Base-by-base conservation (phyloP, 495 filamentous ascomycete genomes). In the Aspergillus ostianus region DNA sequence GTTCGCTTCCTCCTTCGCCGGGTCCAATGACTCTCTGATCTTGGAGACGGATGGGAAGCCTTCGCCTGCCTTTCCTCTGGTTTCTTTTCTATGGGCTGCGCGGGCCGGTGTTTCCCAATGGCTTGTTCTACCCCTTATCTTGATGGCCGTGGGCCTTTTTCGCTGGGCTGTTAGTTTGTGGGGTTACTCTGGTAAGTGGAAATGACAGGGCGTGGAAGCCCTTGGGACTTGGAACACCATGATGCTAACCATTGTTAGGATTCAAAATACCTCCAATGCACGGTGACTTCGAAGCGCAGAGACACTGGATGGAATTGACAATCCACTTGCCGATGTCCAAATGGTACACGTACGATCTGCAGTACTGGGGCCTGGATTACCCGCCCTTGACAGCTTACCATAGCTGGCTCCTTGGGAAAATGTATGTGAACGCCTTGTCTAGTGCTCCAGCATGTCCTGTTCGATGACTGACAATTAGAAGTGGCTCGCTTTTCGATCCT, bases 301-400 rank as follows among this genome's bases (percentile, higher is more conserved):
- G 94, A 64, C 94, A 98, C 67, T 98, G 94, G 94, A 97, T 98
- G 93, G 94, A 98, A 66, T 82, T 97, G 62, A 97, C 95, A 2
- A 88, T 83, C 15, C 85, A 94, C 59, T 80, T 98, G 4, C 95
- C 94, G 9, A 80, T 96, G 46, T 90, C 89, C 5, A 90, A 94
- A 67, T 98, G 94, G 95, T 98, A 98, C 72, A 95, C 93, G 68
- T 91, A 97, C 74, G 92, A 98, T 69, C 75, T 98, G 55, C 80
- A 93, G 64, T 98, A 95, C 86, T 98, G 94, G 94, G 94, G 94
- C 0, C 81, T 98, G 57, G 94, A 98, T 70, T 98, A 98, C 70
- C 94, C 94, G 47, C 94, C 94, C 32, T 83, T 98, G 79, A 98
- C 94, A 17, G 94, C 94, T 52, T 97, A 98, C 71, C 94, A 98